phyloP scores from a whole-genome alignment of 257 asterid genomes.

The Perilla frutescens region DNA sequence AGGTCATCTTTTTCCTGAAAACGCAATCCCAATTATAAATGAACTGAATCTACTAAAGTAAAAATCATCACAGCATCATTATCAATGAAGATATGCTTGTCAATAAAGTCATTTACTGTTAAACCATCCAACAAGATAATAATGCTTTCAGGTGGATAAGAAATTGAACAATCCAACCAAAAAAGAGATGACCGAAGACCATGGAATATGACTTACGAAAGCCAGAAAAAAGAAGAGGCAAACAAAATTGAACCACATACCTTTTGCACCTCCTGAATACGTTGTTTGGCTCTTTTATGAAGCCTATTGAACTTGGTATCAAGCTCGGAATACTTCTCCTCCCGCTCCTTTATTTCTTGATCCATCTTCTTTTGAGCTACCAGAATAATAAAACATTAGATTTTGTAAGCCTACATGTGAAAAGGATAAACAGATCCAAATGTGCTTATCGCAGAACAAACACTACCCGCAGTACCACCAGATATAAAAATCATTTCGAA shows the following conservation, averaged over 20 bases:
- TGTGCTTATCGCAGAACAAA: conserved; percentile 18
- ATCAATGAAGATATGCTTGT: conserved; percentile 14
- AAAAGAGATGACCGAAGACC: not conserved
- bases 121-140: conserved; percentile 20
- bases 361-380: conserved; percentile 94
- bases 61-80: conserved; percentile 24
- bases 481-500: conserved; percentile 7
- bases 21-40: conserved; percentile 36
- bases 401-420: conserved; percentile 42
- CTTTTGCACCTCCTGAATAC: conserved; percentile 98
- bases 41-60: conserved; percentile 41
- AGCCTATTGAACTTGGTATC: conserved; percentile 92
- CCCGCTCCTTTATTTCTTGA: conserved; percentile 88
- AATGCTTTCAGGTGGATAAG: conserved; percentile 13
- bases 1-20: conserved; percentile 94
- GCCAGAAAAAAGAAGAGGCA: conserved; percentile 9
- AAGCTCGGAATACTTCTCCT: conserved; percentile 87
- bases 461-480: conserved; percentile 14
- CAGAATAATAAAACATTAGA: conserved; percentile 40
- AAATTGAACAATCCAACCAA: conserved; percentile 20
- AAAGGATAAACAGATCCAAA: conserved; percentile 28
- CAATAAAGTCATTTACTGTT: not conserved
- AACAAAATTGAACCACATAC: conserved; percentile 45
- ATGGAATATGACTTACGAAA: conserved; percentile 4
- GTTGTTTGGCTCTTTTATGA: conserved; percentile 99